Conservation (phyloP, 164 flowering plant genomes). For the Stephania japonica region DNA sequence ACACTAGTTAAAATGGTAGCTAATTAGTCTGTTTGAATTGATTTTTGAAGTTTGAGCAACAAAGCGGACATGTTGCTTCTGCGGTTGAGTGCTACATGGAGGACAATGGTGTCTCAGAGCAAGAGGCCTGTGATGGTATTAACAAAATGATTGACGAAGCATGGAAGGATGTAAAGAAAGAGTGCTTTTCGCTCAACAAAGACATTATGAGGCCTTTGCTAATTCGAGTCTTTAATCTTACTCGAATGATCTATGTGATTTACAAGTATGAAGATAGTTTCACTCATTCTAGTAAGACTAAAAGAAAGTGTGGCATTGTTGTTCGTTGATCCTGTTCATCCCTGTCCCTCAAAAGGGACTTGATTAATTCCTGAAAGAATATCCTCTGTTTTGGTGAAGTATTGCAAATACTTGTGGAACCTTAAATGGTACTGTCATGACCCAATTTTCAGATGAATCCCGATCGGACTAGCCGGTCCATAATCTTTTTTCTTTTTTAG, state of each 20-base stretch:
- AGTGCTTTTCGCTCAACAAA: neutral
- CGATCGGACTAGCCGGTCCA: too few species aligned
- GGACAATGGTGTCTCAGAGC: neutral
- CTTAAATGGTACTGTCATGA: too few species aligned
- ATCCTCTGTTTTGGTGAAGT: too few species aligned
- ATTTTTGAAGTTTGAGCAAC: neutral
- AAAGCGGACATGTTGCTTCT: constrained; percentile 2
- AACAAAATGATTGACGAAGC: neutral
- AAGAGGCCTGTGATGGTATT: neutral
- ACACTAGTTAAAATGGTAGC: too few species aligned
- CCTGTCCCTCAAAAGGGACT: too few species aligned
- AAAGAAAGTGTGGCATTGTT: neutral
- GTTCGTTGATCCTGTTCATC: constrained; percentile 1
- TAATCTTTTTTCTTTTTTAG: too few species aligned
- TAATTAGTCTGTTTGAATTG: neutral
- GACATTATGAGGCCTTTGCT: neutral
- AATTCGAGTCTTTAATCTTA: neutral
- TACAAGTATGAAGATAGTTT: constrained; percentile 2
- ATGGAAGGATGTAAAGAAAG: constrained; percentile 10
- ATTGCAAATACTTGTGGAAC: too few species aligned
- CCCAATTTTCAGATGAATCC: too few species aligned
- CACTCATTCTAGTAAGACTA: neutral
- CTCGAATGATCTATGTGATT: neutral
- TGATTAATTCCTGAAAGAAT: too few species aligned
- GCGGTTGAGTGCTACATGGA: constrained; percentile 9